Percentiles rank a stretch among this genome's conserved stretches.
phyloP scores from a whole-genome alignment of 352 stramenopile species.

The Globisporangium parvum region DNA sequence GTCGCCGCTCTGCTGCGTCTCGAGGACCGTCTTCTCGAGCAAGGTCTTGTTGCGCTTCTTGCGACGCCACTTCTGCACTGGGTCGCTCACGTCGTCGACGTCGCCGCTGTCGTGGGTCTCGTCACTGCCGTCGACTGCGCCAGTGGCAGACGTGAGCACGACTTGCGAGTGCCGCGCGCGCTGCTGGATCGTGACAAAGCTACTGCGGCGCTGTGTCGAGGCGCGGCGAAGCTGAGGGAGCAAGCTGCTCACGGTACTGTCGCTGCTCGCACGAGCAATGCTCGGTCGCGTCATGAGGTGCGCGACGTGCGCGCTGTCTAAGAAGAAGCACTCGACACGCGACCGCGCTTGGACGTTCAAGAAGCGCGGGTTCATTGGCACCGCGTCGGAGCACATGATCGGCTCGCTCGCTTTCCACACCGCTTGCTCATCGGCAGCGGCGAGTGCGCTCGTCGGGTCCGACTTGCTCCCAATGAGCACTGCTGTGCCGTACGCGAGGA shows the following conservation, averaged over 20 bases:
- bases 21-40: slow-evolving; percentile 49
- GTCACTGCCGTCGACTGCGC: slow-evolving; percentile 19
- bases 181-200: slow-evolving; percentile 7
- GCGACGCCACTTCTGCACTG: slow-evolving; percentile 47
- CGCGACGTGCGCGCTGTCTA: slow-evolving; percentile 29
- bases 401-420: slow-evolving; percentile 30
- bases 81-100: slow-evolving; percentile 28
- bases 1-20: slow-evolving; percentile 43
- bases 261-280: slow-evolving; percentile 6
- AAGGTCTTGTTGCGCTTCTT: slow-evolving; percentile 76
- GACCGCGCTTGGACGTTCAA: slow-evolving; percentile 32
- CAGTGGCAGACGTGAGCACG: slow-evolving; percentile 17
- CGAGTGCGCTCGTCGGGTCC: slow-evolving; percentile 8
- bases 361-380: slow-evolving; percentile 15
- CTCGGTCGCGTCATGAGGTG: slow-evolving; percentile 6
- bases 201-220: slow-evolving; percentile 11
- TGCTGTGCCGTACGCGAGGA: slow-evolving; percentile 25
- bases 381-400: slow-evolving; percentile 18
- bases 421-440: slow-evolving; percentile 13
- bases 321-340: slow-evolving; percentile 51
- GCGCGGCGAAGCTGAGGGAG: slow-evolving; percentile 1
- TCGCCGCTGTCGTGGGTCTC: slow-evolving; percentile 24
- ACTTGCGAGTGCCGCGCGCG: slow-evolving; percentile 28
- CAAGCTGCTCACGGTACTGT: slow-evolving; percentile 2
- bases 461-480: slow-evolving; percentile 16